Evolutionary conservation across 495 filamentous ascomycete genomes (phyloP).

Genomic region (Lichenothelia convexa): DNA sequence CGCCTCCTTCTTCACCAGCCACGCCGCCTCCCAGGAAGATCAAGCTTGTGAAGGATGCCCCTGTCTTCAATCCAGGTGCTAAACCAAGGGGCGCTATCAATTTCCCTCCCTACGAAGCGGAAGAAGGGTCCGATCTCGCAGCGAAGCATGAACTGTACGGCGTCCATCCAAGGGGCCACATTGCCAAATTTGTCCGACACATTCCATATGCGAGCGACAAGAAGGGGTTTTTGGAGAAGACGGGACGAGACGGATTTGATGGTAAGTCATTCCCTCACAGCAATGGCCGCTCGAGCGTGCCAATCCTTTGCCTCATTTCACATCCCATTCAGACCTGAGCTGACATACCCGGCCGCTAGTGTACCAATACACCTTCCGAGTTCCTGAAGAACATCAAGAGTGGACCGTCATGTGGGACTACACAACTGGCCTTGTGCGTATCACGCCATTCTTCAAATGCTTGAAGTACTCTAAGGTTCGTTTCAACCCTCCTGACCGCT

Average conservation of each 20-base stretch:
- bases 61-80: too few species aligned
- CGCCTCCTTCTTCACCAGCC: too few species aligned
- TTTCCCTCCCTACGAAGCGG: too few species aligned
- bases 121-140: too few species aligned
- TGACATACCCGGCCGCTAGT: constrained; percentile 32
- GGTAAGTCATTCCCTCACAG: constrained; percentile 33
- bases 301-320: constrained; percentile 1
- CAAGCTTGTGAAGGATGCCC: too few species aligned
- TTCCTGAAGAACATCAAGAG: constrained; percentile 42
- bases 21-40: too few species aligned
- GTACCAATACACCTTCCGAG: constrained; percentile 76
- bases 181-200: constrained; percentile 48
- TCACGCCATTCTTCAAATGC: constrained; percentile 89
- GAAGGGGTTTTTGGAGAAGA: constrained; percentile 67
- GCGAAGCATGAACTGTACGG: too few species aligned
- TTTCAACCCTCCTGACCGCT: neutral
- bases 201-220: constrained; percentile 93
- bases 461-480: constrained; percentile 67
- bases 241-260: constrained; percentile 73
- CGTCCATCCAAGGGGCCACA: constrained; percentile 38
- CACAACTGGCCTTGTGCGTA: constrained; percentile 82
- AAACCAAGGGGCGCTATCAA: too few species aligned
- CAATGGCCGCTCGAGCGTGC: constrained; percentile 4
- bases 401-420: constrained; percentile 94
- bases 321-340: neutral